Evolutionary conservation across 352 stramenopile genomes (phyloP).

Genomic region (Thalassiosira ordinaria): DNA sequence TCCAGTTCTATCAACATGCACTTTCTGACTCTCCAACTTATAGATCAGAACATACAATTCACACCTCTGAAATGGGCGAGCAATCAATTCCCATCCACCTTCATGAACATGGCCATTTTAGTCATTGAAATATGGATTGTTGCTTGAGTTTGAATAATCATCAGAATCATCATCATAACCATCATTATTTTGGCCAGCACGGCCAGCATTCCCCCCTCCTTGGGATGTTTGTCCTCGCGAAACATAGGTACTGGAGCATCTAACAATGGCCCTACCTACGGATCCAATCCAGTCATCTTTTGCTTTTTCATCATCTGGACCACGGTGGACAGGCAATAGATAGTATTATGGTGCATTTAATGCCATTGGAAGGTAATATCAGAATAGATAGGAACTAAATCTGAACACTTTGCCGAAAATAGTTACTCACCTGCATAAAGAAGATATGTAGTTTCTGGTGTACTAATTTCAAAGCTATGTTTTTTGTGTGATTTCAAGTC

Average conservation of each 20-base stretch:
- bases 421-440: constrained; percentile 86
- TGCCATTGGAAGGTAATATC: too few species aligned
- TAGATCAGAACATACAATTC: too few species aligned
- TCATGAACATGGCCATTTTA: too few species aligned
- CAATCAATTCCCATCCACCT: too few species aligned
- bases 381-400: too few species aligned
- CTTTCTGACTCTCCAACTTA: too few species aligned
- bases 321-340: too few species aligned
- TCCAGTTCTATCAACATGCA: too few species aligned
- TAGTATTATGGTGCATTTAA: too few species aligned
- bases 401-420: too few species aligned
- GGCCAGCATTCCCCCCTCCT: constrained; percentile 4
- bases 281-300: constrained; percentile 93
- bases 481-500: constrained; percentile 90
- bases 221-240: constrained; percentile 19
- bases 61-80: too few species aligned
- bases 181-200: constrained; percentile 33
- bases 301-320: constrained; percentile 84
- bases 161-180: constrained; percentile 70
- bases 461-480: constrained; percentile 90
- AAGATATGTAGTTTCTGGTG: constrained; percentile 88
- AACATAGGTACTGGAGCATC: constrained; percentile 95
- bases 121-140: constrained; percentile 83
- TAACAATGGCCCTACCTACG: constrained; percentile 96
- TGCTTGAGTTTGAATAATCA: constrained; percentile 76